phyloP scores from a whole-genome alignment of 192 early-diverging fungal species.

The Phycomyces nitens region DNA sequence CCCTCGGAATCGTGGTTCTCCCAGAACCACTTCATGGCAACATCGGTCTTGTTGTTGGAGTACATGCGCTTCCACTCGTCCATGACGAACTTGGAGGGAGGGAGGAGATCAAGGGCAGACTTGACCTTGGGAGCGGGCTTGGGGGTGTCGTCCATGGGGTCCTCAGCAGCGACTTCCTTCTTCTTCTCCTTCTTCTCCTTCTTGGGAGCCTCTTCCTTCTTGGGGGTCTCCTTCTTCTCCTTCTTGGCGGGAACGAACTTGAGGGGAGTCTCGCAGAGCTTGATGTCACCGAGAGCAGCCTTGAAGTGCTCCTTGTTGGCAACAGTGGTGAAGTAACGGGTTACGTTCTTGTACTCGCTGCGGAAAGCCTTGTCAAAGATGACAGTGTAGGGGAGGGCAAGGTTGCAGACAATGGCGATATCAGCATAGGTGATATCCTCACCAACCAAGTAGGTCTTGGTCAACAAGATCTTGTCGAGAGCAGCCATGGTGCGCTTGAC shows the following conservation, averaged over 20 bases:
- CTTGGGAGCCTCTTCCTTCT: slow-evolving; percentile 60
- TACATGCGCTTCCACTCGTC: slow-evolving; percentile 97
- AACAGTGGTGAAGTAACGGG: slow-evolving; percentile 89
- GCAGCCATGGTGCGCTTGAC: slow-evolving; percentile 57
- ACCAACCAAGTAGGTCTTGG: slow-evolving; percentile 91
- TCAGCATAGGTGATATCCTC: slow-evolving; percentile 92
- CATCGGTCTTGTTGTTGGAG: slow-evolving; percentile 93
- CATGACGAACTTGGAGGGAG: slow-evolving; percentile 75
- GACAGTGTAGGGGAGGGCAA: slow-evolving; percentile 45
- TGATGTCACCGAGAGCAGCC: slow-evolving; percentile 70
- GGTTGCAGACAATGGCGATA: slow-evolving; percentile 61
- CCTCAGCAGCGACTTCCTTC: slow-evolving; percentile 46
- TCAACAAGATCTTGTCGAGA: slow-evolving; percentile 76
- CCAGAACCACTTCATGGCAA: slow-evolving; percentile 94
- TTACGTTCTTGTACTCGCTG: slow-evolving; percentile 81
- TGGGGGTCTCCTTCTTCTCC: slow-evolving; percentile 53
- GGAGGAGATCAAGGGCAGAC: slow-evolving; percentile 85
- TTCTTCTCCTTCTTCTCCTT: slow-evolving; percentile 52
- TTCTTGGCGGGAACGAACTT: slow-evolving; percentile 59
- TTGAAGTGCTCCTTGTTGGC: slow-evolving; percentile 83
- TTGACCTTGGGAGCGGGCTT: slow-evolving; percentile 86
- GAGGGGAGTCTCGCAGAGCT: slow-evolving; percentile 59
- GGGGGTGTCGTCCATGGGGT: slow-evolving; percentile 44
- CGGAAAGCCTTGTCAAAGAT: slow-evolving; percentile 79
- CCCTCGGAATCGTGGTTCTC: slow-evolving; percentile 81